phyloP scores from a whole-genome alignment of 805 yeast genomes.

The Hanseniaspora guilliermondii region DNA sequence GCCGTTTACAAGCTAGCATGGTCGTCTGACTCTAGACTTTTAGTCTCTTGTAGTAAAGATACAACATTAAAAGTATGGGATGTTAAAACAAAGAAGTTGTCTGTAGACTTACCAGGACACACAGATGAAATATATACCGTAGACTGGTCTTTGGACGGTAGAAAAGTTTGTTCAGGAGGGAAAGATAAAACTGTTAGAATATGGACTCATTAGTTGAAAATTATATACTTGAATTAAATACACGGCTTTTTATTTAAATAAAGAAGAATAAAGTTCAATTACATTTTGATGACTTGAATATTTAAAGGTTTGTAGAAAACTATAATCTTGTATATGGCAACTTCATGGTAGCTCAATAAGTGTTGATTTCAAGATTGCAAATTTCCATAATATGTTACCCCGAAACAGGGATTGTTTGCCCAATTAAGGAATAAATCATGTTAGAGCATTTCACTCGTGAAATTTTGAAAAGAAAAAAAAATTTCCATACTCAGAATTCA shows the following conservation, averaged over 20 bases:
- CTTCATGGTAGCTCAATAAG: too few species aligned
- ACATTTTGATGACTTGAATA: too few species aligned
- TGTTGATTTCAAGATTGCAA: too few species aligned
- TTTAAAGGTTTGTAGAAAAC: too few species aligned
- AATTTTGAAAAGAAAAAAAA: too few species aligned
- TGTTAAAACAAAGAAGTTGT: slow-evolving; percentile 67
- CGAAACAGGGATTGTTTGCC: too few species aligned
- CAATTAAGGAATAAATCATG: too few species aligned
- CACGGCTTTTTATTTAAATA: background rate
- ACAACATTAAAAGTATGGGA: slow-evolving; percentile 97
- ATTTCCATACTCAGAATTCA: too few species aligned
- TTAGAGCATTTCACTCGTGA: too few species aligned
- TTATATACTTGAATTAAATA: background rate
- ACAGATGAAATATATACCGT: slow-evolving; percentile 91
- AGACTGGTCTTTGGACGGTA: slow-evolving; percentile 96
- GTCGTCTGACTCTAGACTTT: slow-evolving; percentile 85
- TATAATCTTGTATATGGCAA: too few species aligned
- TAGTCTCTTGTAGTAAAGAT: slow-evolving; percentile 91
- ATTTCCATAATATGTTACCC: too few species aligned
- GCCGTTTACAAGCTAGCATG: slow-evolving; percentile 96
- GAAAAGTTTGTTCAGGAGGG: slow-evolving; percentile 91
- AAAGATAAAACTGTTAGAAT: slow-evolving; percentile 87
- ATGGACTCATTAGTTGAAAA: slow-evolving; percentile 52
- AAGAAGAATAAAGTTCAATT: too few species aligned
- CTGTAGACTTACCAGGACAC: slow-evolving; percentile 91